Evolutionary conservation across 2,329 filamentous ascomycete genomes (phyloP).

Genomic region (Hortaea sp.): DNA sequence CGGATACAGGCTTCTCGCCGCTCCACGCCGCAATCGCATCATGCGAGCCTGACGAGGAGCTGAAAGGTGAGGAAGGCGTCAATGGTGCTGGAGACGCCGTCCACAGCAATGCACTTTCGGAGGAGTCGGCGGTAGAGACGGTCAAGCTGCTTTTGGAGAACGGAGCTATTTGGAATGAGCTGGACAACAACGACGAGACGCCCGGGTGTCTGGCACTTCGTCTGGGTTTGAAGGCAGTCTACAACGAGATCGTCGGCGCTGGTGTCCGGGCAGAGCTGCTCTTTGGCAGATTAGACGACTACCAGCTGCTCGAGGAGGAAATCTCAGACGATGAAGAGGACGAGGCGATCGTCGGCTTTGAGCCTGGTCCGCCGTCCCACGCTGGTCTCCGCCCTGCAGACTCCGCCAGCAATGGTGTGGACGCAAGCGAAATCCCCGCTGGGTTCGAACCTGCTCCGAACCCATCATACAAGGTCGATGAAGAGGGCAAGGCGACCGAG

Average conservation of each 20-base stretch:
- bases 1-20: conserved; percentile 74
- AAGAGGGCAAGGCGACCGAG: conserved; percentile 2
- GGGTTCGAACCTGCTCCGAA: conserved; percentile 25
- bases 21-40: conserved; percentile 80
- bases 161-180: conserved; percentile 95
- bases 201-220: conserved; percentile 74
- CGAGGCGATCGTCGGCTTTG: conserved; percentile 25
- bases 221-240: conserved; percentile 60
- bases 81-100: conserved; percentile 25
- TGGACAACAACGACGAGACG: conserved; percentile 78
- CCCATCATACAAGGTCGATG: conserved; percentile 21
- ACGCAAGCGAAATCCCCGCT: conserved; percentile 8
- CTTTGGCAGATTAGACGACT: conserved; percentile 70
- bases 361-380: conserved; percentile 14
- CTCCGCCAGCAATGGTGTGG: not conserved
- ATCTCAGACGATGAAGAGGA: conserved; percentile 37
- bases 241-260: conserved; percentile 76
- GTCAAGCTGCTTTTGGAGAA: conserved; percentile 70
- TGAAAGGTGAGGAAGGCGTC: conserved; percentile 15
- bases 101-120: conserved; percentile 22
- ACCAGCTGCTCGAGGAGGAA: conserved; percentile 58
- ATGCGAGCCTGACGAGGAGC: conserved; percentile 36
- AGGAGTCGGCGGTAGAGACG: conserved; percentile 56
- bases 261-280: conserved; percentile 85
- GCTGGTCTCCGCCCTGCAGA: conserved; percentile 2